These are phyloP conservation scores for Fraxinus angustifolia DNA, from an alignment of 305 asterid genomes.

Conservation along the genomic window DNA sequence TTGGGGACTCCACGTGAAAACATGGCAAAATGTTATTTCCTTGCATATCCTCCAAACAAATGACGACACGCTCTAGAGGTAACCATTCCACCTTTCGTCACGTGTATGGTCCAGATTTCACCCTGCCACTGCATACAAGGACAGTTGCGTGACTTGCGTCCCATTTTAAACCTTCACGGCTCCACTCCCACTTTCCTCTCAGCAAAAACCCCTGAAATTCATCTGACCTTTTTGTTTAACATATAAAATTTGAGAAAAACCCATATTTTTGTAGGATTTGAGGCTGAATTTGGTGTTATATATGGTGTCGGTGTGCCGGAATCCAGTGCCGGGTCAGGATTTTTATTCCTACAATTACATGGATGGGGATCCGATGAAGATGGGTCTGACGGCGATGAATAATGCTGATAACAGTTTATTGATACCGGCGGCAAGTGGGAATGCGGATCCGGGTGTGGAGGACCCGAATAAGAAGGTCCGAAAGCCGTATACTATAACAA, in stretches of 20 bases:
- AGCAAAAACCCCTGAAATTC: neutral
- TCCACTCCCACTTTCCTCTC: neutral
- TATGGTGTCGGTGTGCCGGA: constrained; percentile 80
- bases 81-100: constrained; percentile 27
- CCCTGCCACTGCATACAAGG: constrained; percentile 25
- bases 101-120: constrained; percentile 53
- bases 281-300: constrained; percentile 3
- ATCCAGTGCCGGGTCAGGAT: constrained; percentile 51
- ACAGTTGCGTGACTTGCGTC: constrained; percentile 30
- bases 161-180: constrained; percentile 6
- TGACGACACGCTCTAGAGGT: constrained; percentile 23
- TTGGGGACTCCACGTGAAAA: neutral
- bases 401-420: constrained; percentile 7
- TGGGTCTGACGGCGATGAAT: constrained; percentile 30
- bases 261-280: neutral
- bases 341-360: constrained; percentile 30
- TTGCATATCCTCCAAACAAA: neutral
- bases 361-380: constrained; percentile 43
- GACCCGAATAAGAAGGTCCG: constrained; percentile 74
- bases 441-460: constrained; percentile 40
- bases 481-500: constrained; percentile 84
- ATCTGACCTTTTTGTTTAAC: neutral
- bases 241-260: neutral
- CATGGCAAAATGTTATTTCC: neutral
- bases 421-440: constrained; percentile 29